Conservation (phyloP, 192 early-diverging fungal species). For the Dimargaris cristalligena region DNA sequence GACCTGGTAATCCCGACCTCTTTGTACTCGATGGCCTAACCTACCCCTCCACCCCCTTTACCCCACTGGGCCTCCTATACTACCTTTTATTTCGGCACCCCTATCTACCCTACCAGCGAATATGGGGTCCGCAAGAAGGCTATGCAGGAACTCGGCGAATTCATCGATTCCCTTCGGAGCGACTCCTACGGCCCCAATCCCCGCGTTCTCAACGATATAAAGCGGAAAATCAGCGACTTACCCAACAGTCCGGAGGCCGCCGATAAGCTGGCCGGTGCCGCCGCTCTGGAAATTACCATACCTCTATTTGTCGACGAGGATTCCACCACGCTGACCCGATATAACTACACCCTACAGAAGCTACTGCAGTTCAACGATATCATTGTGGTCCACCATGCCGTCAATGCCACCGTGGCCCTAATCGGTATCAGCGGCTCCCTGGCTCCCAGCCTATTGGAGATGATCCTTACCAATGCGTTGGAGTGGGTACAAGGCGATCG, state of each 20-base stretch:
- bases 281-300: background rate
- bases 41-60: background rate
- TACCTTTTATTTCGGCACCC: background rate
- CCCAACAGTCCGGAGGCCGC: background rate
- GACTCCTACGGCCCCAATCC: background rate
- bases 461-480: background rate
- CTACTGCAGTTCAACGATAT: conserved; percentile 10
- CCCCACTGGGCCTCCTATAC: background rate
- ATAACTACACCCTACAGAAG: conserved; percentile 1
- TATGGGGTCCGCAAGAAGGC: background rate
- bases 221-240: background rate
- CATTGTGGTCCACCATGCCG: background rate
- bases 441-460: background rate
- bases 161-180: background rate
- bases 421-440: background rate
- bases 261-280: background rate
- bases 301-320: conserved; percentile 3
- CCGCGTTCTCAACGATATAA: background rate
- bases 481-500: conserved; percentile 37
- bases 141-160: background rate
- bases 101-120: background rate
- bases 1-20: background rate
- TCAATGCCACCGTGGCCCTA: background rate
- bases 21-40: background rate
- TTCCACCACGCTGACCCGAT: background rate